Conservation (phyloP, 257 asterid genomes). For the Solanum virginianum region DNA sequence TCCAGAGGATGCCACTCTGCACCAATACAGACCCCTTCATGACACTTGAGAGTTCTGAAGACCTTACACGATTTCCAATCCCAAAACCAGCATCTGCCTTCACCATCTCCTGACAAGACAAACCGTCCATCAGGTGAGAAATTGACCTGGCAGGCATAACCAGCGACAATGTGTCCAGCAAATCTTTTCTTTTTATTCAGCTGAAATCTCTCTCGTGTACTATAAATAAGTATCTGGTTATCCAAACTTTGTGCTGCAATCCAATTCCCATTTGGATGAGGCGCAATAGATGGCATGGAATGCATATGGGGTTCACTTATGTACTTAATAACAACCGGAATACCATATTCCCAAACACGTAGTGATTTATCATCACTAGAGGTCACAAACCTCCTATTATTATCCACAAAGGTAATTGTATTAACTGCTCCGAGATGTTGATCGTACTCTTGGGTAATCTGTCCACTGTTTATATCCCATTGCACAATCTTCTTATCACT, state of each 20-base stretch:
- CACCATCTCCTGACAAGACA: slow-evolving; percentile 97
- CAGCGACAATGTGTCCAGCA: slow-evolving; percentile 94
- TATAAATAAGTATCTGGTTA: slow-evolving; percentile 91
- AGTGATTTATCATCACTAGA: slow-evolving; percentile 95
- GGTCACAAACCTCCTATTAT: slow-evolving; percentile 93
- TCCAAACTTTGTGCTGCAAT: slow-evolving; percentile 99
- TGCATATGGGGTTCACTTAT: slow-evolving; percentile 99
- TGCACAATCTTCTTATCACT: slow-evolving; percentile 99
- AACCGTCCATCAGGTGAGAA: slow-evolving; percentile 97
- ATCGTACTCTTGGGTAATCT: slow-evolving; percentile 97
- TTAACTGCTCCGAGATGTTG: slow-evolving; percentile 99
- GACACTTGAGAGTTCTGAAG: slow-evolving; percentile 88
- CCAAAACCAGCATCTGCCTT: slow-evolving; percentile 99
- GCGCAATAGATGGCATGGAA: slow-evolving; percentile 87
- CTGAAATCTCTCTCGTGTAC: slow-evolving; percentile 93
- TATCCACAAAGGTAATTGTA: slow-evolving; percentile 90
- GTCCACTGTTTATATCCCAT: slow-evolving; percentile 95
- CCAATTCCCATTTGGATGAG: slow-evolving; percentile 92
- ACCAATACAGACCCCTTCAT: slow-evolving; percentile 93
- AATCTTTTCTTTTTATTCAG: slow-evolving; percentile 95
- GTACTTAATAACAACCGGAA: slow-evolving; percentile 93
- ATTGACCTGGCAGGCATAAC: slow-evolving; percentile 98
- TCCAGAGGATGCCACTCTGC: slow-evolving; percentile 96
- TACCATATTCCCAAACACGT: slow-evolving; percentile 98
- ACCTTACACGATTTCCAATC: slow-evolving; percentile 99